These are phyloP conservation scores for Penicillium samsonianum DNA, from an alignment of 495 filamentous ascomycete species.

Conservation along the genomic window DNA sequence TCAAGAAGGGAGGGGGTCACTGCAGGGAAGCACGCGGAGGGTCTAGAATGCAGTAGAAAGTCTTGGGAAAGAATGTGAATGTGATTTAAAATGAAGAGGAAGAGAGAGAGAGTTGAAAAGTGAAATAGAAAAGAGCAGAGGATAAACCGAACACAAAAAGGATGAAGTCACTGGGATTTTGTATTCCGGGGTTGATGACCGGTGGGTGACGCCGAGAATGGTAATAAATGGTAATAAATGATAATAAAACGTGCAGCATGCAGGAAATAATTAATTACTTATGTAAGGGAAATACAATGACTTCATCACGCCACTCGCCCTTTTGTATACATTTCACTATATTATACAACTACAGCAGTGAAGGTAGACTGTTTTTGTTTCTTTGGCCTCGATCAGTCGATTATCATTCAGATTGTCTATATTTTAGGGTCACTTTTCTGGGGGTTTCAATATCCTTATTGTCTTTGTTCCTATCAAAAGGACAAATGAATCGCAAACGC, in stretches of 20 bases:
- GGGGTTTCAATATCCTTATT: too few species aligned
- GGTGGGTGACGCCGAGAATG: not conserved
- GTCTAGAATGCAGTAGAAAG: slow-evolving; percentile 20
- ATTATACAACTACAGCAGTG: not conserved
- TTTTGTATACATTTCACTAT: too few species aligned
- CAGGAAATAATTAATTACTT: slow-evolving; percentile 6
- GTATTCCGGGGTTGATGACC: not conserved
- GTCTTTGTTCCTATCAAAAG: not conserved
- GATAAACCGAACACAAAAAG: slow-evolving; percentile 3
- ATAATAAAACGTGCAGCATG: slow-evolving; percentile 1
- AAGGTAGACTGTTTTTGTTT: not conserved
- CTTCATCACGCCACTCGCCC: not conserved
- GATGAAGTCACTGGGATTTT: slow-evolving; percentile 3
- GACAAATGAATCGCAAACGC: not conserved
- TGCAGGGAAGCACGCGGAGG: slow-evolving; percentile 26
- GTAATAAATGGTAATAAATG: slow-evolving; percentile 4
- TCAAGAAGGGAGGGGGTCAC: slow-evolving; percentile 33
- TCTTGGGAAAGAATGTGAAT: slow-evolving; percentile 2
- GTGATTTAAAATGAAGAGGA: not conserved
- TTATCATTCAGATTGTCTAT: not conserved
- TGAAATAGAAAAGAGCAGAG: not conserved
- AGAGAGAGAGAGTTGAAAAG: not conserved
- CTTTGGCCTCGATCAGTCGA: not conserved
- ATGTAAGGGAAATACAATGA: slow-evolving; percentile 9
- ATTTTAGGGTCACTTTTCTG: too few species aligned